Evolutionary conservation across 768 basidiomycete genomes (phyloP), one percentile per base, ranked within the genome.

Genomic region (Leccinum barrowsii): DNA sequence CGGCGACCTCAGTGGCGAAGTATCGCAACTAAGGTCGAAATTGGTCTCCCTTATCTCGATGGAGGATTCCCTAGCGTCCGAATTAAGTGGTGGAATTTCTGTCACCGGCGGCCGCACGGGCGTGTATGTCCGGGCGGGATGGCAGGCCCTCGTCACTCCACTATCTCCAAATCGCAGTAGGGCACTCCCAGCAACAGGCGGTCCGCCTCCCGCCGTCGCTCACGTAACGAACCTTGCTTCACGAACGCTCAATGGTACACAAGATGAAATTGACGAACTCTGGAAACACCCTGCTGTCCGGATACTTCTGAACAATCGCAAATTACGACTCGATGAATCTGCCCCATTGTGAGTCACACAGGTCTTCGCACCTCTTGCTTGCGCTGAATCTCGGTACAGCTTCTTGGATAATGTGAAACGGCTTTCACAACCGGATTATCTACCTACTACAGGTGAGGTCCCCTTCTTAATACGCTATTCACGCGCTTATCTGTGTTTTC

Each of bases 221-320:
- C 77, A 77, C 52, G 76, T 83, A 4, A 79, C 81, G 4, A 79
- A 75, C 55, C 77, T 86, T 28, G 84, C 82, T 46, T 83, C 82
- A 24, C 79, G 79, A 65, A 81, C 82, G 2, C 72, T 91, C 28
- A 74, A 76, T n/a, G 67, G 75, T 48, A 70, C 73, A 13, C 75
- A 77, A 63, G 74, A 78, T 50, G 80, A 86, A 58, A 80, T 92
- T 50, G 78, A 79, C 46, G 75, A 79, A 35, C 78, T 92, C 5
- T 93, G 90, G 90, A 73, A 74, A 58, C 87, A 91, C 65, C 82
- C 82, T n/a, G 78, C 79, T 1, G 85, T 92, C 32, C 80, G 78
- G 64, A 73, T 78, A 57, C 74, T 90, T 24, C 44, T 90, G 51
- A 74, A 81, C 50, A 70, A 77, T 32, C 80, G 85, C 54, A 85